A percentile compares a stretch with the other conserved stretches of the same genome.
Evolutionary conservation across 2,329 filamentous ascomycete species (phyloP).

Genomic region (Cercospora sp.): DNA sequence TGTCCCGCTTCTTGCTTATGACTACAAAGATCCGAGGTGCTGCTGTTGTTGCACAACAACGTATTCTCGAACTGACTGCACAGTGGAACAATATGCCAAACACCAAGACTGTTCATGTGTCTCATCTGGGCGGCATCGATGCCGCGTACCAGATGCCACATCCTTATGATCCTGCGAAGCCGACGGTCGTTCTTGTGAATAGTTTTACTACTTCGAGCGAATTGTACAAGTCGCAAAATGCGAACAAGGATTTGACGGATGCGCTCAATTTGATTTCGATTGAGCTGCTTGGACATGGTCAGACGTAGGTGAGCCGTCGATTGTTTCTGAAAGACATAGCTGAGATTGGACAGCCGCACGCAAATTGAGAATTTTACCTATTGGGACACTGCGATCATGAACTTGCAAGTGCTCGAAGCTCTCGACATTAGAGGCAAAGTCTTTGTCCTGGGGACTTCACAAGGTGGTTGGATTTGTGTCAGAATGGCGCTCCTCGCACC

Average conservation of each 20-base stretch:
- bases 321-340: no score
- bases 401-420: constrained; percentile 44
- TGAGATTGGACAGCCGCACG: constrained; percentile 32
- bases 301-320: constrained; percentile 38
- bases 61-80: constrained; percentile 7
- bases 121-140: constrained; percentile 54
- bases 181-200: constrained; percentile 55
- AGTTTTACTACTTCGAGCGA: constrained; percentile 54
- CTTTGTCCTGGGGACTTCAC: constrained; percentile 54
- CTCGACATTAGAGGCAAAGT: constrained; percentile 46
- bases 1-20: constrained; percentile 1
- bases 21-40: constrained; percentile 7
- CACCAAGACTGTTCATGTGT: constrained; percentile 46
- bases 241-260: constrained; percentile 35
- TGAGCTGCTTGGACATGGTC: constrained; percentile 56
- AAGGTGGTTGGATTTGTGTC: constrained; percentile 56
- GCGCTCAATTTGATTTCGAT: constrained; percentile 55
- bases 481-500: constrained; percentile 56
- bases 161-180: constrained; percentile 45
- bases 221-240: constrained; percentile 40
- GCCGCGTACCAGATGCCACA: constrained; percentile 50
- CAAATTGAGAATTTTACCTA: constrained; percentile 54
- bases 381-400: constrained; percentile 51
- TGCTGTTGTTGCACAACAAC: constrained; percentile 8
- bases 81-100: constrained; percentile 34